Conservation (phyloP, 306 rosid species). For the Ormosia semicastrata region DNA sequence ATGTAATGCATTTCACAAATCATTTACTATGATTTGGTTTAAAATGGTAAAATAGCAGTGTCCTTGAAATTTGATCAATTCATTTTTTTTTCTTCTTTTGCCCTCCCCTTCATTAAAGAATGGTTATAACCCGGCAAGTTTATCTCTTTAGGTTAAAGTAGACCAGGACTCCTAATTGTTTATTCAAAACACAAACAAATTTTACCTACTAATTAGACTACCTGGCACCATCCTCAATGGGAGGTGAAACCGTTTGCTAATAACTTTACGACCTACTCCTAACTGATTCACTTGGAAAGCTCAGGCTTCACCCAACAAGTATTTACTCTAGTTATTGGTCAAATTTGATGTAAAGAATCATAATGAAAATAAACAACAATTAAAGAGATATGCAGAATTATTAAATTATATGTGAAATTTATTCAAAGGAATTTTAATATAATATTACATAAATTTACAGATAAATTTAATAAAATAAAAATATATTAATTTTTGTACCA, state of each 20-base stretch:
- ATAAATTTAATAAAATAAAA: not conserved
- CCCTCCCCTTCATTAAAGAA: not conserved
- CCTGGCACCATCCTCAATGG: slow-evolving; percentile 1
- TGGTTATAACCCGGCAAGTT: not conserved
- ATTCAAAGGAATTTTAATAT: not conserved
- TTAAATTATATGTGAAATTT: not conserved
- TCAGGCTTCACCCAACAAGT: not conserved
- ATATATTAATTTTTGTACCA: not conserved
- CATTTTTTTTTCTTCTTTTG: not conserved
- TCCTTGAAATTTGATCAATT: slow-evolving; percentile 17
- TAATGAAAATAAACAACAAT: not conserved
- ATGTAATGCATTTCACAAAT: slow-evolving; percentile 25
- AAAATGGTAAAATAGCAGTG: slow-evolving; percentile 1
- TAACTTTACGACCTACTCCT: slow-evolving; percentile 35
- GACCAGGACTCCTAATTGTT: not conserved
- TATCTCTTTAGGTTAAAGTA: not conserved
- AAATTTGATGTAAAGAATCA: slow-evolving; percentile 18
- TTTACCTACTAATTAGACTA: slow-evolving; percentile 22
- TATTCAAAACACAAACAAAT: slow-evolving; percentile 15
- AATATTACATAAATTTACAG: not conserved
- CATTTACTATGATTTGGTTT: slow-evolving; percentile 23
- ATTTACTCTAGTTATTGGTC: slow-evolving; percentile 12
- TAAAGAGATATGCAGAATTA: not conserved
- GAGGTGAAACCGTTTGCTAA: slow-evolving; percentile 10
- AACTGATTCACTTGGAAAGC: not conserved